Base-by-base conservation (phyloP, 768 basidiomycete species). In the Collybia nuda region DNA sequence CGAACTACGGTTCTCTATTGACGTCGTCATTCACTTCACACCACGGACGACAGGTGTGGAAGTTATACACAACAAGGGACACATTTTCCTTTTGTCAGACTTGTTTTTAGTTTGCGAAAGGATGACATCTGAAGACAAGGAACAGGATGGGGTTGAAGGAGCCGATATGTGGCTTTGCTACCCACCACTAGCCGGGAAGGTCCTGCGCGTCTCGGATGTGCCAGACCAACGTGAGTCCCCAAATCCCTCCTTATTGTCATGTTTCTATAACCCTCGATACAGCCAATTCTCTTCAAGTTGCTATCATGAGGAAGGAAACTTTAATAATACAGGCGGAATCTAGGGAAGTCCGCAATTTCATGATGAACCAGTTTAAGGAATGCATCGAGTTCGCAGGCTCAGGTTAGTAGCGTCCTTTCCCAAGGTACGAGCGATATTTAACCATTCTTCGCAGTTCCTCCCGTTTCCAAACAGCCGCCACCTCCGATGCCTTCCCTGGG, bases 101-200 rank as follows among this genome's bases (percentile, higher is more conserved):
- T 72, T 99, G 17, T 93, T 98, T 67, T 74, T 99, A 47, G 69
- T 98, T 23, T 93, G 91, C 58, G 95, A 98, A 66, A 79, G 84
- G 60, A 92, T 96, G 81, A 62, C 79, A 1, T 77, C 75, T 17
- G 78, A 83, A 45, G 90, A 96, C 52, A 77, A 73, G 48, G 67
- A 70, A 35, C 69, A 75, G 22, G 58, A 67, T 52, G 75, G 72
- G 11, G 68, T 73, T 26, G 80, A 82, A 51, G 83, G 83, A 9
- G 78, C 86, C 5, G 93, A 97, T 62, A 88, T 96, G 86, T 91
- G 85, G 84, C 74, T 99, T 40, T 83, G 86, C 57, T 99, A 97
- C 72, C 97, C 97, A 15, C 97, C 97, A 4, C 73, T 99, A 28
- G 88, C 97, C 11, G 96, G 94, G 4, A 98, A 96, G 64, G 94